phyloP scores from a whole-genome alignment of 768 basidiomycete genomes.

The Amanita pallidorosea region DNA sequence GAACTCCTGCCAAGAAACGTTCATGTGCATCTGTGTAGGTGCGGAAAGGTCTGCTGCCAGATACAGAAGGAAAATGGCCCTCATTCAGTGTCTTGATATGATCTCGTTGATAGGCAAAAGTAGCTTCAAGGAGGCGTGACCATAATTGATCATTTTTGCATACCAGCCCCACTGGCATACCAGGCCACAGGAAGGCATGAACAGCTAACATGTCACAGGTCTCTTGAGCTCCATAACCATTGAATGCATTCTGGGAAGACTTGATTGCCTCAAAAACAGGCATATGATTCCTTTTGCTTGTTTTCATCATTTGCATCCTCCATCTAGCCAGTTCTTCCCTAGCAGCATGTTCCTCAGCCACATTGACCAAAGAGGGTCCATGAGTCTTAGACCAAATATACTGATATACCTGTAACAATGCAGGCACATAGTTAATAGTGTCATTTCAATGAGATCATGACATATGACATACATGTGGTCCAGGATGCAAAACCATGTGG shows the following conservation, averaged over 20 bases:
- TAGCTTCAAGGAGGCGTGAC: too few relatives aligned
- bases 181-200: conserved; percentile 9
- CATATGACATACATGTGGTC: background rate
- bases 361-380: background rate
- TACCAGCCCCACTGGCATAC: conserved; percentile 9
- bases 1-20: too few relatives aligned
- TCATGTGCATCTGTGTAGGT: too few relatives aligned
- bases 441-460: background rate
- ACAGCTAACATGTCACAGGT: conserved; percentile 9
- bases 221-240: conserved; percentile 14
- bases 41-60: too few relatives aligned
- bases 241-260: conserved; percentile 9
- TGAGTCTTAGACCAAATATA: background rate
- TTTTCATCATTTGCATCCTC: background rate
- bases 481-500: background rate
- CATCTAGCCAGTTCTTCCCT: background rate
- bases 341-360: background rate
- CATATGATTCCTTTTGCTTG: background rate
- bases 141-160: too few relatives aligned
- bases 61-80: too few relatives aligned
- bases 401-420: background rate
- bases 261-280: conserved; percentile 7
- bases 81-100: too few relatives aligned
- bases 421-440: background rate
- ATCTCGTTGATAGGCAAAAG: too few relatives aligned